Percentiles rank a stretch among this genome's conserved stretches.
Evolutionary conservation across 495 filamentous ascomycete species (phyloP).

Genomic region (Thozetella sp.): DNA sequence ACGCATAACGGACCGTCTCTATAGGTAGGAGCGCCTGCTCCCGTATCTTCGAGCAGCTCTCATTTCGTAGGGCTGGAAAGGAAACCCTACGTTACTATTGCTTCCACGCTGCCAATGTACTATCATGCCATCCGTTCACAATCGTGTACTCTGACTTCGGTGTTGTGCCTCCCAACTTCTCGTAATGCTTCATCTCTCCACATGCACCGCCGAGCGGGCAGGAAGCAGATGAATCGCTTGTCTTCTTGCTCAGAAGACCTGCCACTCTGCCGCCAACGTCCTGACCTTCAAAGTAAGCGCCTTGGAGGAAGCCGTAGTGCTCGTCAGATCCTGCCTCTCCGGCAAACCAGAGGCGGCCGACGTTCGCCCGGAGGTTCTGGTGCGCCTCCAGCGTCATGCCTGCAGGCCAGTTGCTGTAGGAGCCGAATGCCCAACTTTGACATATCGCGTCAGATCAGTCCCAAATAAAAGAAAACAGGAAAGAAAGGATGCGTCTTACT

Average conservation of each 20-base stretch:
- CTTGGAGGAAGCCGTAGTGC: constrained; percentile 75
- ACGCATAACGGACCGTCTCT: too few species aligned
- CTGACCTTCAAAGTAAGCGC: constrained; percentile 60
- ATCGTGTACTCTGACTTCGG: constrained; percentile 20
- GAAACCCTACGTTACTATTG: too few species aligned
- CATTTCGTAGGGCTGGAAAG: too few species aligned
- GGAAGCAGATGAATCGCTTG: not conserved
- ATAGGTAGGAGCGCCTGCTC: too few species aligned
- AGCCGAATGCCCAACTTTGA: constrained; percentile 62
- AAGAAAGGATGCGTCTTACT: too few species aligned
- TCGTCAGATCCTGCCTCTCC: constrained; percentile 71
- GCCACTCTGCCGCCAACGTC: constrained; percentile 55
- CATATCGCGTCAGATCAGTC: constrained; percentile 14
- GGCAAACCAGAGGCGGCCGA: constrained; percentile 67
- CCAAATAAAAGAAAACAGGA: too few species aligned
- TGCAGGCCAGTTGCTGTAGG: constrained; percentile 75
- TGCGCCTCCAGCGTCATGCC: constrained; percentile 68
- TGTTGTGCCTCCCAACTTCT: constrained; percentile 29
- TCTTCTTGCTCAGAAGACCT: constrained; percentile 29
- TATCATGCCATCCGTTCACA: constrained; percentile 32
- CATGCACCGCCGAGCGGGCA: constrained; percentile 5
- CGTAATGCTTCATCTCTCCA: constrained; percentile 26
- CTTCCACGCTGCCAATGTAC: too few species aligned
- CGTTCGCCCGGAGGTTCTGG: constrained; percentile 73
- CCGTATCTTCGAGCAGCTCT: too few species aligned